Conservation (phyloP, 2,329 filamentous ascomycete species). For the Apiospora aurea region DNA sequence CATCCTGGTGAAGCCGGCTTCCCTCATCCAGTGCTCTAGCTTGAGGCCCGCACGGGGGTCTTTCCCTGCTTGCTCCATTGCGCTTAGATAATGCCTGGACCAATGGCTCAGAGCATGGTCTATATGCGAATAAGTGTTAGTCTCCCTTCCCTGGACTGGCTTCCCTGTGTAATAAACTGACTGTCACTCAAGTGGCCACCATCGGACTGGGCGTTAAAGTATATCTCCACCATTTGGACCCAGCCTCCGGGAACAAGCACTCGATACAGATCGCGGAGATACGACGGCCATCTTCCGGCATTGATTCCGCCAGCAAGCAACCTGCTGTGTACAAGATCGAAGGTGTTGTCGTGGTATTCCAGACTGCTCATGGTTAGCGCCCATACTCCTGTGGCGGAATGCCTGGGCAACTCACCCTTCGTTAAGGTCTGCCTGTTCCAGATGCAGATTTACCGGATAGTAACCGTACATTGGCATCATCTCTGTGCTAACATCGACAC, state of each 20-base stretch:
- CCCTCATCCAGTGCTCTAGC: slow-evolving; percentile 63
- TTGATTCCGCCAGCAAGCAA: slow-evolving; percentile 77
- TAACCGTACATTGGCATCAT: slow-evolving; percentile 67
- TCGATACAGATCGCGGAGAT: slow-evolving; percentile 77
- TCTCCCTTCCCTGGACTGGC: slow-evolving; percentile 29
- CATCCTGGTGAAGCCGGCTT: slow-evolving; percentile 72
- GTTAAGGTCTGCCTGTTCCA: slow-evolving; percentile 78
- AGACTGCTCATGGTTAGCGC: slow-evolving; percentile 32
- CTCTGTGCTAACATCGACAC: slow-evolving; percentile 68
- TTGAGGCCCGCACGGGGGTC: slow-evolving; percentile 70
- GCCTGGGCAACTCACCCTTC: slow-evolving; percentile 53
- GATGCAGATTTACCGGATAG: slow-evolving; percentile 64
- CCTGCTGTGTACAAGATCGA: slow-evolving; percentile 85
- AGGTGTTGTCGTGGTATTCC: slow-evolving; percentile 70
- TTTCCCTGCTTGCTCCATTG: slow-evolving; percentile 65
- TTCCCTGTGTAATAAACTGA: slow-evolving; percentile 40
- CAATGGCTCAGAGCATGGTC: slow-evolving; percentile 71
- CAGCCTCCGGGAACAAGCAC: slow-evolving; percentile 80
- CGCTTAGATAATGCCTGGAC: slow-evolving; percentile 70
- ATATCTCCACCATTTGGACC: slow-evolving; percentile 89
- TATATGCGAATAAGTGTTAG: slow-evolving; percentile 38
- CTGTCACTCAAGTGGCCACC: slow-evolving; percentile 77
- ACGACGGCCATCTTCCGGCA: slow-evolving; percentile 73
- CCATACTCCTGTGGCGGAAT: background rate
- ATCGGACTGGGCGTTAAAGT: slow-evolving; percentile 85